Conservation (phyloP, 257 asterid species). For the Avicennia marina region DNA sequence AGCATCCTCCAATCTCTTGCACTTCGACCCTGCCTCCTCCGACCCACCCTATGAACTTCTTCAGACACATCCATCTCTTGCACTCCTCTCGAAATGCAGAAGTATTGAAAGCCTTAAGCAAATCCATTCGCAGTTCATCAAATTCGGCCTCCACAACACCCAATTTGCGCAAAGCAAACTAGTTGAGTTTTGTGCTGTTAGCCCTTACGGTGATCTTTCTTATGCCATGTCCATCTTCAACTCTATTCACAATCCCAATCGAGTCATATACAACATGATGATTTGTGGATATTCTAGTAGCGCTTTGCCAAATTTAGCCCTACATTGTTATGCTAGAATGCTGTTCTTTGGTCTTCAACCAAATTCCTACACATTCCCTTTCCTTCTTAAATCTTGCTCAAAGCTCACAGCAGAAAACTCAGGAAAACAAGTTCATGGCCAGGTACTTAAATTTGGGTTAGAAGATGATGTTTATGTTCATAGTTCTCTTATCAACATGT, state of each 20-base stretch:
- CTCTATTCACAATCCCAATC: conserved; percentile 33
- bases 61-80: conserved; percentile 26
- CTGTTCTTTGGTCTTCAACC: conserved; percentile 33
- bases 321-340: conserved; percentile 29
- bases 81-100: conserved; percentile 37
- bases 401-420: conserved; percentile 8
- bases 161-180: conserved; percentile 40
- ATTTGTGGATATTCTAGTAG: conserved; percentile 38
- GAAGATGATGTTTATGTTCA: conserved; percentile 34
- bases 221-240: conserved; percentile 40
- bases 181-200: conserved; percentile 38
- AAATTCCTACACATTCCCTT: conserved; percentile 43
- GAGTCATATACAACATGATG: conserved; percentile 39
- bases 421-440: conserved; percentile 42
- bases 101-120: conserved; percentile 21
- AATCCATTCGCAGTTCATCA: conserved; percentile 38
- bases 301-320: conserved; percentile 24
- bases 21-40: conserved; percentile 33
- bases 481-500: conserved; percentile 41
- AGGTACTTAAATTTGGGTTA: conserved; percentile 37
- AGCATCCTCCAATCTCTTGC: conserved; percentile 25
- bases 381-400: conserved; percentile 39
- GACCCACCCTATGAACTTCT: conserved; percentile 43
- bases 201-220: conserved; percentile 35
- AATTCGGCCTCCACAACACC: conserved; percentile 49